Conservation (phyloP, 2,329 filamentous ascomycete genomes). For the Alternaria gansuensis region DNA sequence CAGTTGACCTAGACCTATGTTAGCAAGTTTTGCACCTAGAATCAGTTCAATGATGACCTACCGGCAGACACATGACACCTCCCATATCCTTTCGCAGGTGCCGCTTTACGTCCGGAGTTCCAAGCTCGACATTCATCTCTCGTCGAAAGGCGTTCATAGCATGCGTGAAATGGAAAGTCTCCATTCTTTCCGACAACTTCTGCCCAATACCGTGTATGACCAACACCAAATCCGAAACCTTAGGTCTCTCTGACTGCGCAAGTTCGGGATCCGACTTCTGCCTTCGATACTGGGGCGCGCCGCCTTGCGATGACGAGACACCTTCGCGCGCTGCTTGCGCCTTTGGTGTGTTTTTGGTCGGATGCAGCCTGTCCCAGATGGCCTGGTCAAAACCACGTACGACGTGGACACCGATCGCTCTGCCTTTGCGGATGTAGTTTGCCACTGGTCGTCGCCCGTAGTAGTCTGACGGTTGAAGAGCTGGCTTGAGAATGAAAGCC, state of each 20-base stretch:
- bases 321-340: constrained; percentile 56
- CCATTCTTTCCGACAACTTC: constrained; percentile 91
- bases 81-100: constrained; percentile 80
- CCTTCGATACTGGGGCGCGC: constrained; percentile 52
- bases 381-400: constrained; percentile 85
- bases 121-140: constrained; percentile 84
- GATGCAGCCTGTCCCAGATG: constrained; percentile 78
- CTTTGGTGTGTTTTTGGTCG: constrained; percentile 56
- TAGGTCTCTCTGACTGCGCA: constrained; percentile 71
- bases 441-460: constrained; percentile 82
- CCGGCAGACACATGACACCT: constrained; percentile 90
- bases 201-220: constrained; percentile 97
- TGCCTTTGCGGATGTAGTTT: constrained; percentile 81
- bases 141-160: constrained; percentile 90
- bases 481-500: constrained; percentile 88
- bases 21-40: constrained; percentile 14
- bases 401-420: constrained; percentile 85
- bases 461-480: constrained; percentile 82
- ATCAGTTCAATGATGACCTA: constrained; percentile 27
- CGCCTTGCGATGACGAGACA: constrained; percentile 56
- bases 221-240: constrained; percentile 86
- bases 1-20: constrained; percentile 73
- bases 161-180: constrained; percentile 97
- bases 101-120: constrained; percentile 75
- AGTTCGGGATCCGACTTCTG: constrained; percentile 63